Conservation (phyloP, 2,329 filamentous ascomycete genomes). For the Paramyrothecium roridum region DNA sequence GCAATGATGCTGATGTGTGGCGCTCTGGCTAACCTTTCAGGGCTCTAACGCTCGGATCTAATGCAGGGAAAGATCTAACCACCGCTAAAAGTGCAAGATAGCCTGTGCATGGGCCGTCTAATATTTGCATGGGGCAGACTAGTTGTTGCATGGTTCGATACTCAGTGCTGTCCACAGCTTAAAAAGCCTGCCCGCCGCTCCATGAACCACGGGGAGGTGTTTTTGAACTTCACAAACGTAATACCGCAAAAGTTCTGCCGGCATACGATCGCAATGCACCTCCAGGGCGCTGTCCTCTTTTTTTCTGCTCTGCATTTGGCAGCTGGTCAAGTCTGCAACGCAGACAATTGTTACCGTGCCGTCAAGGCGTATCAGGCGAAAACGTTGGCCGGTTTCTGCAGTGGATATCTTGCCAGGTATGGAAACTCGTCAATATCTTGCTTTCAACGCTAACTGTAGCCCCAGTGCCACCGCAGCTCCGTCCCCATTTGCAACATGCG, state of each 20-base stretch:
- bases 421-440: background rate
- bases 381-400: background rate
- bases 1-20: too few relatives aligned
- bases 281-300: background rate
- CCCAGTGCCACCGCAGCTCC: background rate
- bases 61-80: background rate
- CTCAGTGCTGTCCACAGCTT: background rate
- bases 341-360: constrained; percentile 1
- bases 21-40: too few relatives aligned
- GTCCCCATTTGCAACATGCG: constrained; percentile 1
- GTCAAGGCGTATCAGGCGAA: background rate
- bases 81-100: background rate
- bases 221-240: background rate
- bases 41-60: background rate
- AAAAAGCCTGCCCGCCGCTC: background rate
- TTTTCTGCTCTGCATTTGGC: background rate
- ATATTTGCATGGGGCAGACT: background rate
- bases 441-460: background rate
- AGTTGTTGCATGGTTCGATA: background rate
- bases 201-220: background rate
- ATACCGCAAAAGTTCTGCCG: too few relatives aligned
- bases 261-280: background rate
- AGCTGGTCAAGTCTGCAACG: background rate
- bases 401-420: background rate
- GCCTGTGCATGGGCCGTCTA: too few relatives aligned